Conservation (phyloP, 352 stramenopile genomes). For the Pythium periplocum region DNA sequence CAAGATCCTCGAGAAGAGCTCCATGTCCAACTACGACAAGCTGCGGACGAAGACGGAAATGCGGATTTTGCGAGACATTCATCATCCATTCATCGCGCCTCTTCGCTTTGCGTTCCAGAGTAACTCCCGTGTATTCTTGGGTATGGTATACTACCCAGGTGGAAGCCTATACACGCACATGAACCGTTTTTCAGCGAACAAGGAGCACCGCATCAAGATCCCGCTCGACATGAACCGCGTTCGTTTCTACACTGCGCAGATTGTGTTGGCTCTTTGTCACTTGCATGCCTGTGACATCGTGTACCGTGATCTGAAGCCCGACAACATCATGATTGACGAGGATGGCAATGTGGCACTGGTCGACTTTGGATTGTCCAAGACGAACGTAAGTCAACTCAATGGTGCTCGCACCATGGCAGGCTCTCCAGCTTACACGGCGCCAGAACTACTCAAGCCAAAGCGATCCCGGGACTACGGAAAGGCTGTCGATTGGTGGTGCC, state of each 20-base stretch:
- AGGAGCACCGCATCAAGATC: conserved; percentile 85
- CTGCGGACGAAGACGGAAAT: conserved; percentile 91
- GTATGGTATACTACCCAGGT: conserved; percentile 84
- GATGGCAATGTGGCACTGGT: conserved; percentile 93
- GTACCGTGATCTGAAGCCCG: conserved; percentile 94
- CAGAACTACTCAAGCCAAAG: conserved; percentile 80
- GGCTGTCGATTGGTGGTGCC: conserved; percentile 84
- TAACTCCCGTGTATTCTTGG: conserved; percentile 70
- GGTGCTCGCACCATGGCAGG: conserved; percentile 82
- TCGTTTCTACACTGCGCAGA: conserved; percentile 91
- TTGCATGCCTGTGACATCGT: conserved; percentile 93
- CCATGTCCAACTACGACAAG: conserved; percentile 90
- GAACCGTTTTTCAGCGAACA: conserved; percentile 89
- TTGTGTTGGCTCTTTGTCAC: conserved; percentile 88
- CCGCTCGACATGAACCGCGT: conserved; percentile 71
- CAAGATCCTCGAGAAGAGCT: conserved; percentile 91
- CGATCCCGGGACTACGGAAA: conserved; percentile 83
- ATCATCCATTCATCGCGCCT: conserved; percentile 91
- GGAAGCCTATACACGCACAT: conserved; percentile 89
- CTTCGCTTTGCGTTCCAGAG: conserved; percentile 86
- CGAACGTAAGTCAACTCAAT: conserved; percentile 82
- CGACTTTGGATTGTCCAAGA: conserved; percentile 94
- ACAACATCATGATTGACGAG: conserved; percentile 94
- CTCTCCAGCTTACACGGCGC: conserved; percentile 77
- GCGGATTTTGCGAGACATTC: conserved; percentile 85